Evolutionary conservation across 2,329 filamentous ascomycete genomes (phyloP).

Genomic region (Xylariaceae sp.): DNA sequence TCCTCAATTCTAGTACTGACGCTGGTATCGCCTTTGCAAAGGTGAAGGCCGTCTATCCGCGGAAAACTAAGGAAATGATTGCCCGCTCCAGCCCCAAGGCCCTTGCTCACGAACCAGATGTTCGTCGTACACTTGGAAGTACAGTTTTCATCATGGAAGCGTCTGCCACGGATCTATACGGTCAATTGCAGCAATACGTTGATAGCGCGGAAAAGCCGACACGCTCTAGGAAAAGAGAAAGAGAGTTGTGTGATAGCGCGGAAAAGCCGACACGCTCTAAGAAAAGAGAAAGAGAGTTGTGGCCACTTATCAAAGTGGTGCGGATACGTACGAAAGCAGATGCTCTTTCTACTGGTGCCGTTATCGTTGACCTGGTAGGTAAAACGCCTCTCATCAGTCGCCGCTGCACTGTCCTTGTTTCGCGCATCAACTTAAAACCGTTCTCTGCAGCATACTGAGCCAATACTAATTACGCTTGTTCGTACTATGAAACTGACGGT

Average conservation of each 20-base stretch:
- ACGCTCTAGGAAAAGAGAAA: not conserved
- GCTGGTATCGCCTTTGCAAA: conserved; percentile 29
- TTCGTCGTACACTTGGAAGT: conserved; percentile 26
- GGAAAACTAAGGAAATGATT: conserved; percentile 28
- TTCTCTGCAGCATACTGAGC: too few relatives aligned
- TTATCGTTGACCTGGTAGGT: conserved; percentile 34
- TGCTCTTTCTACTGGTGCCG: conserved; percentile 33
- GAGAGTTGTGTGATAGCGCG: conserved; percentile 22
- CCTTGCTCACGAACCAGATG: conserved; percentile 23
- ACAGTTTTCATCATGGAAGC: conserved; percentile 22
- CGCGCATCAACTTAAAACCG: too few relatives aligned
- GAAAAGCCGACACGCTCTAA: conserved; percentile 24
- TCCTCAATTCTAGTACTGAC: conserved; percentile 22
- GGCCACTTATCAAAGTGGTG: conserved; percentile 47
- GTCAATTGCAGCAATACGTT: conserved; percentile 27
- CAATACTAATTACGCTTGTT: not conserved
- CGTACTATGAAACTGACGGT: conserved; percentile 13
- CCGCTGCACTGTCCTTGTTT: not conserved
- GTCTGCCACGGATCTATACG: conserved; percentile 23
- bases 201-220: conserved; percentile 30
- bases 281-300: conserved; percentile 24
- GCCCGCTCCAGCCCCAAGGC: conserved; percentile 17
- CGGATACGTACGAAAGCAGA: conserved; percentile 34
- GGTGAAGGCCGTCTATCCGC: conserved; percentile 28
- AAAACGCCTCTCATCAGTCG: not conserved